Conservation (phyloP, 352 stramenopile genomes). For the Phytopythium aichiense region DNA sequence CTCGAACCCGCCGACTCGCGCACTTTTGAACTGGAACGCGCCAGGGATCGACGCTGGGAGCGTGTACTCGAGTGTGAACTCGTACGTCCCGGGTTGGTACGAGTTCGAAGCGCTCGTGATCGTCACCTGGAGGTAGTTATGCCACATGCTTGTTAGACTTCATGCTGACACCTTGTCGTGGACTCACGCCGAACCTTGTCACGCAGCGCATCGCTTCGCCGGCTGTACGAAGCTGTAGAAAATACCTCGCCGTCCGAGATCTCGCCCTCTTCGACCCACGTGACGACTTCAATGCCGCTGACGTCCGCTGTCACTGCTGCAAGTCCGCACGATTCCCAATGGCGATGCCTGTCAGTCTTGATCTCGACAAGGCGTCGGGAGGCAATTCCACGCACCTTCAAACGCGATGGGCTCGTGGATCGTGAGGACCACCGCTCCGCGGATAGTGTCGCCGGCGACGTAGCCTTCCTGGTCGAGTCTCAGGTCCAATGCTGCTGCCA, state of each 20-base stretch:
- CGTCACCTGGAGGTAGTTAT: neutral
- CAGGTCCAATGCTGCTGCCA: neutral
- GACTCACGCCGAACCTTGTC: neutral
- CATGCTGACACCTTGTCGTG: neutral
- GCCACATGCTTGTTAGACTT: neutral
- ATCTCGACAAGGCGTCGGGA: neutral
- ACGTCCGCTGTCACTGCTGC: neutral
- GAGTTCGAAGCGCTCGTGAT: neutral
- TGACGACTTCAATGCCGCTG: neutral
- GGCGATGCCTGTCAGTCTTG: neutral
- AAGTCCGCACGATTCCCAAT: neutral
- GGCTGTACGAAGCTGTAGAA: neutral
- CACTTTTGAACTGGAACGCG: slow-evolving; percentile 13
- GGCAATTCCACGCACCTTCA: neutral
- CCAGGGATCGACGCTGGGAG: slow-evolving; percentile 10
- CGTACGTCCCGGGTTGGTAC: slow-evolving; percentile 14
- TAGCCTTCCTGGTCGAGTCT: slow-evolving; percentile 1
- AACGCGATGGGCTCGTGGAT: neutral
- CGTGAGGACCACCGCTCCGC: neutral
- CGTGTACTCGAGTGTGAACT: slow-evolving; percentile 17
- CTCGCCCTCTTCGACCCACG: slow-evolving; percentile 3
- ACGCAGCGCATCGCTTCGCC: neutral
- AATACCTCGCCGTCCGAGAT: neutral
- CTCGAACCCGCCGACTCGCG: slow-evolving; percentile 4
- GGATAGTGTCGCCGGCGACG: slow-evolving; percentile 2